phyloP scores from a whole-genome alignment of 2,329 filamentous ascomycete genomes.

The Zasmidium angulare region DNA sequence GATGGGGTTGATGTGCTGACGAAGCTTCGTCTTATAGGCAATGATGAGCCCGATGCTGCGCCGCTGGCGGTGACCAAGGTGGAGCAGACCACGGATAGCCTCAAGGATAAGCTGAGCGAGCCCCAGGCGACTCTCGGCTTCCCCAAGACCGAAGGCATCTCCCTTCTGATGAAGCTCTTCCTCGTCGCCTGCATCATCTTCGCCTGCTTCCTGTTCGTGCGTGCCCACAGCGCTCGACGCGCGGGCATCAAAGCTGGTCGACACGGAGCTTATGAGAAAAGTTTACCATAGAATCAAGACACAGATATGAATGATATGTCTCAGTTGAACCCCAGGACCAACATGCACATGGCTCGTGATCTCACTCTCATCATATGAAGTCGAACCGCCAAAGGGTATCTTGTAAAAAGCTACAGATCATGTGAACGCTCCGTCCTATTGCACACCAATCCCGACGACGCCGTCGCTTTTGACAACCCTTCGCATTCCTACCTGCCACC shows the following conservation, averaged over 20 bases:
- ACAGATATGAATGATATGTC: neutral
- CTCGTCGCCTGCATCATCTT: slow-evolving; percentile 45
- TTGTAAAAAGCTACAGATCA: no score
- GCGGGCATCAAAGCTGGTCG: slow-evolving; percentile 19
- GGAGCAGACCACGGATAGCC: slow-evolving; percentile 29
- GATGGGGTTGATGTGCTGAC: slow-evolving; percentile 8
- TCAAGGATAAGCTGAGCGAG: slow-evolving; percentile 17
- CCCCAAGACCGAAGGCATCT: slow-evolving; percentile 37
- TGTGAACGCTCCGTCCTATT: no score
- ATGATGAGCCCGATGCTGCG: slow-evolving; percentile 43
- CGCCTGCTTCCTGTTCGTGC: slow-evolving; percentile 36
- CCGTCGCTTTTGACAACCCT: no score
- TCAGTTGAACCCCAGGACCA: no score
- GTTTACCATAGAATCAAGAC: slow-evolving; percentile 7
- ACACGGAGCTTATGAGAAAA: slow-evolving; percentile 30
- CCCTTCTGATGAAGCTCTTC: slow-evolving; percentile 46
- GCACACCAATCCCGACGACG: no score
- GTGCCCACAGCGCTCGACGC: slow-evolving; percentile 20
- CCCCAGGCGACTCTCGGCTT: slow-evolving; percentile 17
- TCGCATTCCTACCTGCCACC: no score
- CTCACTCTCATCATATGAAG: no score
- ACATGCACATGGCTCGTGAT: no score
- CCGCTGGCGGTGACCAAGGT: slow-evolving; percentile 45
- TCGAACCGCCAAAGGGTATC: no score
- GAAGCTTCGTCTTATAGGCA: slow-evolving; percentile 38